Base-by-base conservation (phyloP, 2,329 filamentous ascomycete genomes). In the Apiospora pterosperma region DNA sequence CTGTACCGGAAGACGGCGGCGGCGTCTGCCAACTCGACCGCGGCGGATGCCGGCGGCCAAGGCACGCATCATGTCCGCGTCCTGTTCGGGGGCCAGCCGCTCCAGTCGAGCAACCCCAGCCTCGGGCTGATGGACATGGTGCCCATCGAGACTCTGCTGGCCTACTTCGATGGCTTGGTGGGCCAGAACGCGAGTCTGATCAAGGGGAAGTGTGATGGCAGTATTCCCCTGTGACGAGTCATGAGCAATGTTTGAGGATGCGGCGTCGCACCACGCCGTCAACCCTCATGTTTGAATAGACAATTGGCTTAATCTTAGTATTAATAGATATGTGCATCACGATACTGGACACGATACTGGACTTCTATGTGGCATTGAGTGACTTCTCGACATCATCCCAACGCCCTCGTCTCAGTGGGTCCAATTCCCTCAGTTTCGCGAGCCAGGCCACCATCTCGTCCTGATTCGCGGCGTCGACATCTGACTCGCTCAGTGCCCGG, bases 41-140 rank as follows among this genome's bases (percentile, higher is more conserved):
- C 58, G 41, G 67, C 38, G 16, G 65, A 68, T 36, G 70, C 34
- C 16, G 25, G 52, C 55, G 36, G 66, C 39, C n/a, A 69, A 61
- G 52, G 67, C 1, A 73, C 69, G 0, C 82, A 81, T 67, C 91
- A 84, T 68, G 75, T 93, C 1, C 82, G 92, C 7, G 87, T 95
- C 0, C 78, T 96, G 1, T 95, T 90, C 80, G 84, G 89, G 42
- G 92, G 92, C 0, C 79, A 85, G 74, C 82, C 90, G 0, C 73
- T 96, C 65, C 80, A 75, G 63, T 93, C 90, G 52, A 91, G 89
- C 11, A 89, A 87, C 71, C 91, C 91, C 1, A 83, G 76, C 28
- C 77, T 96, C n/a, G 90, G 90, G 0, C 64, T 76, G 36, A 84
- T 94, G 73, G 87, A 93, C 69, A 90, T 95, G 90, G 69, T 94